Evolutionary conservation across 1,284 basidiomycete species (phyloP).

Genomic region (Porogramme epimiltina): DNA sequence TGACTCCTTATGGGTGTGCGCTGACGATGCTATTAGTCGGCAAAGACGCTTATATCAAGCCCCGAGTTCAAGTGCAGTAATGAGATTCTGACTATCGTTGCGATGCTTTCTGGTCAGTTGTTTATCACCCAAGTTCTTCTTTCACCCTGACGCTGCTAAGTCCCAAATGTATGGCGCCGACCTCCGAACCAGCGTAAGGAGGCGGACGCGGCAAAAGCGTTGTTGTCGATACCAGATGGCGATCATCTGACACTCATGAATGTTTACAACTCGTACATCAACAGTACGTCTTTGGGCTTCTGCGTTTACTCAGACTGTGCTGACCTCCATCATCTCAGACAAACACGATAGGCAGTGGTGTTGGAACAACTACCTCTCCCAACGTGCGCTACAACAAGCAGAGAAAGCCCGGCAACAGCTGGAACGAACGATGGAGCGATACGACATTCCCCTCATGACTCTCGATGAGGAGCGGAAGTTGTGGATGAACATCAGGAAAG

Average conservation of each 20-base stretch:
- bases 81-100: constrained; percentile 93
- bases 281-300: constrained; percentile 53
- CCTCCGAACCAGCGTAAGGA: constrained; percentile 88
- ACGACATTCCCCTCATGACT: constrained; percentile 82
- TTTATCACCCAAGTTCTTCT: neutral
- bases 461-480: constrained; percentile 80
- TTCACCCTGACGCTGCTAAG: constrained; percentile 39
- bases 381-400: constrained; percentile 85
- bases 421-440: constrained; percentile 91
- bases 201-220: constrained; percentile 89
- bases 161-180: constrained; percentile 93
- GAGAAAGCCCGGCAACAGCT: constrained; percentile 94
- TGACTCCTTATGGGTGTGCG: too few species aligned
- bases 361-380: constrained; percentile 91
- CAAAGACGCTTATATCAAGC: constrained; percentile 93
- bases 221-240: constrained; percentile 90
- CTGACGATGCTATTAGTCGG: constrained; percentile 49
- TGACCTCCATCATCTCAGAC: constrained; percentile 44
- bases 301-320: constrained; percentile 1
- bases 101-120: constrained; percentile 87
- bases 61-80: constrained; percentile 97
- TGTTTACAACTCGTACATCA: constrained; percentile 92
- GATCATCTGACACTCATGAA: constrained; percentile 96
- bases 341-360: constrained; percentile 85
- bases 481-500: constrained; percentile 81